Evolutionary conservation across 2,329 filamentous ascomycete species (phyloP).

Genomic region (Ophiostoma sp.): DNA sequence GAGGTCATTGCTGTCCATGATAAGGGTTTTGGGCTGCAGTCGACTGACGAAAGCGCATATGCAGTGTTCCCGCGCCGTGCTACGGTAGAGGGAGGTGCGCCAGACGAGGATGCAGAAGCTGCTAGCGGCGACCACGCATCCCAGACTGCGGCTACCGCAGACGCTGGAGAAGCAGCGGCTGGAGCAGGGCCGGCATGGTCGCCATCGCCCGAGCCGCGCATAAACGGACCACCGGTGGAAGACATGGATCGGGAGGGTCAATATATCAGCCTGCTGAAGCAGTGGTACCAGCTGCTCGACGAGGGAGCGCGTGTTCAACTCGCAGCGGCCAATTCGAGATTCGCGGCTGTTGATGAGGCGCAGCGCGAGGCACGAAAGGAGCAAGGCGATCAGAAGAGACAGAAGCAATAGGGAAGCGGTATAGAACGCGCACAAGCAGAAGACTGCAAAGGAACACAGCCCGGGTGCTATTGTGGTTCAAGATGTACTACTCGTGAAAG

Average conservation of each 20-base stretch:
- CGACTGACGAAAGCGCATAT: slow-evolving; percentile 55
- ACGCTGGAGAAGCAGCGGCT: not conserved
- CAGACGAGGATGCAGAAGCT: not conserved
- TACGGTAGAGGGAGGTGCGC: slow-evolving; percentile 30
- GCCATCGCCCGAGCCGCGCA: slow-evolving; percentile 38
- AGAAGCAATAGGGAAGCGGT: not conserved
- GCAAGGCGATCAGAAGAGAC: not conserved
- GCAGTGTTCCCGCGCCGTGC: slow-evolving; percentile 46
- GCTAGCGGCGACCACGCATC: not conserved
- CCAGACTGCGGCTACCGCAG: not conserved
- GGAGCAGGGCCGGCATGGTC: not conserved
- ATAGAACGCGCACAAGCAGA: not conserved
- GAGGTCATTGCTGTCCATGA: slow-evolving; percentile 48
- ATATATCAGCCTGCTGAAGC: slow-evolving; percentile 45
- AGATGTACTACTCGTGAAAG: not conserved
- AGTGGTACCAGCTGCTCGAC: slow-evolving; percentile 48
- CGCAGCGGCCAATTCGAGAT: slow-evolving; percentile 42
- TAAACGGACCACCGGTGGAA: slow-evolving; percentile 57
- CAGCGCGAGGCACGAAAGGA: not conserved
- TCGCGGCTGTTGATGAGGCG: slow-evolving; percentile 23
- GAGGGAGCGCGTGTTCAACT: slow-evolving; percentile 43
- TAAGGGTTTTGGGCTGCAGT: slow-evolving; percentile 51
- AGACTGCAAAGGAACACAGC: not conserved
- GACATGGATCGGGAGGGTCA: slow-evolving; percentile 45
- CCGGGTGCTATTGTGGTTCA: not conserved